These are phyloP conservation scores for Scortechinia acanthostroma DNA, from an alignment of 2,329 filamentous ascomycete species.

Conservation along the genomic window DNA sequence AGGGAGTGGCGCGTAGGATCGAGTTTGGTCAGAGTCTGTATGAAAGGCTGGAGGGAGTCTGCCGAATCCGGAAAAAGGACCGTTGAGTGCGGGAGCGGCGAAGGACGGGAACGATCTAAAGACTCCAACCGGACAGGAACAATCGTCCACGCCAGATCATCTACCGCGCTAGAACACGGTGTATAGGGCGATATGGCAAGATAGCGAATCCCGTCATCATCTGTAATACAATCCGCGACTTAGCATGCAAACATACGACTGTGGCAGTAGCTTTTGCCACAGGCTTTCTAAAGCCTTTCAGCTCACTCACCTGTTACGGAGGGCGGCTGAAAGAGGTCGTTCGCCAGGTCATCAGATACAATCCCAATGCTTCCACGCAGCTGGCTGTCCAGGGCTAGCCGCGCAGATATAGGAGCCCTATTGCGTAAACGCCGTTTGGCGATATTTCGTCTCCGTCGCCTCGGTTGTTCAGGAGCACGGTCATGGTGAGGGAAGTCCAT, in stretches of 20 bases:
- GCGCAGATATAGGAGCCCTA: slow-evolving; percentile 43
- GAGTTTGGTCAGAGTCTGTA: slow-evolving; percentile 38
- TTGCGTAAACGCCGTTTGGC: slow-evolving; percentile 10
- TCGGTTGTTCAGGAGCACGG: neutral
- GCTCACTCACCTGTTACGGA: neutral
- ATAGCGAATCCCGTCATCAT: slow-evolving; percentile 20
- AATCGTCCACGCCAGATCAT: slow-evolving; percentile 50
- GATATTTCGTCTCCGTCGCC: neutral
- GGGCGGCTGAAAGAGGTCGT: slow-evolving; percentile 30
- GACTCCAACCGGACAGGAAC: slow-evolving; percentile 36
- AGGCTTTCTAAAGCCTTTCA: too few relatives aligned
- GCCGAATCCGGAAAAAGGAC: slow-evolving; percentile 37
- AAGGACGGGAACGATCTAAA: slow-evolving; percentile 22
- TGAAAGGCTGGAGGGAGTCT: slow-evolving; percentile 38
- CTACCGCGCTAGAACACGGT: slow-evolving; percentile 25
- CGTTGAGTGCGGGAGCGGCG: slow-evolving; percentile 38
- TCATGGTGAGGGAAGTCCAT: neutral
- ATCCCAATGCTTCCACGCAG: slow-evolving; percentile 49
- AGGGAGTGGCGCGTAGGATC: slow-evolving; percentile 39
- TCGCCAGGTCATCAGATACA: slow-evolving; percentile 47
- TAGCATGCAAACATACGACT: slow-evolving; percentile 1
- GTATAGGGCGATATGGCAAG: slow-evolving; percentile 30
- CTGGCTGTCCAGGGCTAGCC: slow-evolving; percentile 47
- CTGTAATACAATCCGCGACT: neutral
- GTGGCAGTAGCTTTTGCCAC: neutral